Evolutionary conservation across 176 grass and related monocot genomes (phyloP), one percentile per base, ranked within the genome.

Genomic region (Zizania latifolia): DNA sequence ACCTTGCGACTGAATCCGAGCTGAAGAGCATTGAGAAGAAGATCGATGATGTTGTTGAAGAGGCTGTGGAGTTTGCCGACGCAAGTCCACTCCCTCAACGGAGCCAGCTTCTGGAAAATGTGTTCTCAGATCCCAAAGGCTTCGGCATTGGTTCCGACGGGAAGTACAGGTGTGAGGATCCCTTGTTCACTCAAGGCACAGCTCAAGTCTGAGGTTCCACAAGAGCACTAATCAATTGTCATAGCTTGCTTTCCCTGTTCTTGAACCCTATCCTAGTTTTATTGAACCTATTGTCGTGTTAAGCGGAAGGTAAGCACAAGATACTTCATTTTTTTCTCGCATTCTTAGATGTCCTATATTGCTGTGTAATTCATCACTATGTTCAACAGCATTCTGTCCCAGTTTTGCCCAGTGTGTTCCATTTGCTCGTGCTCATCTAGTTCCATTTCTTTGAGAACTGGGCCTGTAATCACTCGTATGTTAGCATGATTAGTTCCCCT

Each of bases 111-210:
- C 48, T 98, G 38, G 94, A 98, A 64, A 94, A 94, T 14, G 94
- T 98, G 24, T 98, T 94, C 24, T 81, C 89, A 2, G 94, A 98
- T 58, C 91, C 95, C 40, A 99, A 86, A 45, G 95, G 95, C 39
- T 99, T 99, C n/a, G 95, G 95, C 58, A 94, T 99, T 1, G 95
- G 95, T 10, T 89, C 95, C 0, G 95, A 94, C 19, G 95, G 95
- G 7, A 92, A 86, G 82, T 99, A 99, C 63, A 72, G 95, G 34
- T 99, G 95, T 0, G 95, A 94, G 82, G 95, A 99, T 61, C 95
- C 91, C 17, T 86, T 88, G 56, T 99, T 99, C 76, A 99, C 89
- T 0, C 84, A 99, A 70, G 95, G 95, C 26, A 99, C 95, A 0
- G 95, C 95, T 6, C 89, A 99, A 84, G 91, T 99, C 65, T 99